A percentile compares a stretch with the other conserved stretches of the same genome.
Evolutionary conservation across 192 early-diverging fungal species (phyloP).

Genomic region (Linnemannia schmuckeri): DNA sequence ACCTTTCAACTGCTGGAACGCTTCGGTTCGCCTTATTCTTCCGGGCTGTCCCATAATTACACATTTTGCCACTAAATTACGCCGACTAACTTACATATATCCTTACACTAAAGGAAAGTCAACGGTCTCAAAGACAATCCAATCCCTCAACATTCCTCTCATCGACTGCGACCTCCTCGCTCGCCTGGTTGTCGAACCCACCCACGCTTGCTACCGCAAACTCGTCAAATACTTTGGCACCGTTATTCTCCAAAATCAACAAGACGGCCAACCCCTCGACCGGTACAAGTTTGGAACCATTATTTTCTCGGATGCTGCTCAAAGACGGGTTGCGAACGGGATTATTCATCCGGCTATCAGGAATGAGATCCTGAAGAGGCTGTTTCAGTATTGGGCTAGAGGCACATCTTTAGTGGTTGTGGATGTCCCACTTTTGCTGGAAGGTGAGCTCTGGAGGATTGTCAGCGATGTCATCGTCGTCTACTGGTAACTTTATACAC

Average conservation of each 20-base stretch:
- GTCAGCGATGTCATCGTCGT: constrained; percentile 84
- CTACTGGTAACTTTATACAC: constrained; percentile 70
- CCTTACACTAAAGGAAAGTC: constrained; percentile 76
- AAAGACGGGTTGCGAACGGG: constrained; percentile 81
- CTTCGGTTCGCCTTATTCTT: background rate
- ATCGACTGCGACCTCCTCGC: constrained; percentile 95
- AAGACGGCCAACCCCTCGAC: constrained; percentile 70
- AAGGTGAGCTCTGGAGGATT: constrained; percentile 81
- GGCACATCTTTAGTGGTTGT: constrained; percentile 82
- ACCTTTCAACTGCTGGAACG: background rate
- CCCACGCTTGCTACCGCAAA: constrained; percentile 75
- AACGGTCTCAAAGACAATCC: constrained; percentile 80
- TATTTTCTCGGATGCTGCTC: constrained; percentile 81
- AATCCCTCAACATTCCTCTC: constrained; percentile 72
- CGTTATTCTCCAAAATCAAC: constrained; percentile 64
- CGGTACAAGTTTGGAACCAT: constrained; percentile 82
- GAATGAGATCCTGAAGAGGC: constrained; percentile 79
- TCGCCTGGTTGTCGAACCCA: constrained; percentile 85
- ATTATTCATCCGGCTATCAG: constrained; percentile 92
- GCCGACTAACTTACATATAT: background rate
- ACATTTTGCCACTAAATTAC: background rate
- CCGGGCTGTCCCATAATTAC: background rate
- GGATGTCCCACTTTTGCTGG: constrained; percentile 95
- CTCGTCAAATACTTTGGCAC: constrained; percentile 86
- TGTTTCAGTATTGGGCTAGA: constrained; percentile 77